These are phyloP conservation scores for Narthecium ossifragum DNA, from an alignment of 106 monocot species.

Conservation along the genomic window DNA sequence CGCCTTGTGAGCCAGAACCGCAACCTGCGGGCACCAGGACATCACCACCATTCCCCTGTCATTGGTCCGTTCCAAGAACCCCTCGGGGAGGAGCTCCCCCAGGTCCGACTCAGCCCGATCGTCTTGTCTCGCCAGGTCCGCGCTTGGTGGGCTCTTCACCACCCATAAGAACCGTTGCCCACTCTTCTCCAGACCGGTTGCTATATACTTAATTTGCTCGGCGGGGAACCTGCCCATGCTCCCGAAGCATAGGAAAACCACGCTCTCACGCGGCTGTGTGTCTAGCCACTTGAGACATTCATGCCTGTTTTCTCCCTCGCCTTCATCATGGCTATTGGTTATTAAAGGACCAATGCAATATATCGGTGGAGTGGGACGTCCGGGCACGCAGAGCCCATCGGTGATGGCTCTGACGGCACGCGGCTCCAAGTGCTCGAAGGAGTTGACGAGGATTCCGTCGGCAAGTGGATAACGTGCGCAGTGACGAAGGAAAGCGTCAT, in stretches of 20 bases:
- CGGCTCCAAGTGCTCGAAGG: conserved; percentile 39
- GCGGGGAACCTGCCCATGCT: neutral
- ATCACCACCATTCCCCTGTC: neutral
- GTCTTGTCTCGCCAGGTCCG: too few species aligned
- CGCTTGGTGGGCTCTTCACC: too few species aligned
- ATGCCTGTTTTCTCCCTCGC: neutral
- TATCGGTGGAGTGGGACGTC: conserved; percentile 18
- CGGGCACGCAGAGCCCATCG: conserved; percentile 17
- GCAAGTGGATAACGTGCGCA: conserved; percentile 3
- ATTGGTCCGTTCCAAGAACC: neutral
- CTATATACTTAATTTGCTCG: neutral
- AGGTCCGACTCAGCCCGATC: neutral
- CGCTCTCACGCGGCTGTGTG: conserved; percentile 17
- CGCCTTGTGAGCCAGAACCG: neutral
- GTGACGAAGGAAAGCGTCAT: neutral
- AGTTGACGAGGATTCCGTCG: conserved; percentile 44
- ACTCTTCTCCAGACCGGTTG: neutral
- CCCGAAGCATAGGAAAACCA: neutral
- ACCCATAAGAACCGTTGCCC: neutral
- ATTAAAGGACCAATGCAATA: conserved; percentile 26
- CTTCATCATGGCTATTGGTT: neutral
- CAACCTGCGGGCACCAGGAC: neutral
- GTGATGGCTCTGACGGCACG: conserved; percentile 16
- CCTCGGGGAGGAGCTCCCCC: too few species aligned
- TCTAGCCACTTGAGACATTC: conserved; percentile 23